Evolutionary conservation across 495 filamentous ascomycete genomes (phyloP), one percentile per base, ranked within the genome.

Genomic region (Penicillium nucicola): DNA sequence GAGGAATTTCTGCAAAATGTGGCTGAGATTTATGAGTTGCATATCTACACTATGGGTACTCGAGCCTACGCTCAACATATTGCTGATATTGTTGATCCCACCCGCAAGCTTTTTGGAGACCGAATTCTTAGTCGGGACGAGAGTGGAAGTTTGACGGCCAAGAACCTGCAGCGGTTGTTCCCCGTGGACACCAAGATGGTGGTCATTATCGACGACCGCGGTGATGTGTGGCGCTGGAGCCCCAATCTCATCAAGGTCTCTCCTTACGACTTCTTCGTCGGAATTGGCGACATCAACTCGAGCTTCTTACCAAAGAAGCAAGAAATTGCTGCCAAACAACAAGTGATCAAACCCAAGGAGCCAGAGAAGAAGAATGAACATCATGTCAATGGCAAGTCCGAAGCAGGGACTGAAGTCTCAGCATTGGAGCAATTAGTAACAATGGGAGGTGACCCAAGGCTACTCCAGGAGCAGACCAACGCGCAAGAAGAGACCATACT

Each of bases 1-100:
- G 78, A 87, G 55, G 78, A 85, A 12, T 99, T 99, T 63, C 71
- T 99, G 50, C 72, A 88, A 49, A 82, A 81, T 15, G 79, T 97
- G 48, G 81, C 90, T 3, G 75, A 86, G 60, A 72, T 95, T 52
- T 99, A 90, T 67, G 93, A 99, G 66, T 71, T 97, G 56, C 93
- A 99, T 57, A 92, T 99, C 60, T 99, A 99, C 72, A 98, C 93
- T 18, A 97, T 97, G 93, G 93, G 92, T 46, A 99, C 93, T 37
- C 83, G 93, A 52, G 88, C 90, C 8, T 99, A 99, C 64, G 93
- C 93, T 20, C 77, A 92, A 53, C 82, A 88, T 47, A 93, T 99
- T 57, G 92, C 92, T 15, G 84, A 87, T 58, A 90, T 97, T 55
- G 87, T 99, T 45, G 93, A 99, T 65, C 92, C 92, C 1, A 82